Conservation (phyloP, 345 rosid species). For the Eucalyptus tenuipes region DNA sequence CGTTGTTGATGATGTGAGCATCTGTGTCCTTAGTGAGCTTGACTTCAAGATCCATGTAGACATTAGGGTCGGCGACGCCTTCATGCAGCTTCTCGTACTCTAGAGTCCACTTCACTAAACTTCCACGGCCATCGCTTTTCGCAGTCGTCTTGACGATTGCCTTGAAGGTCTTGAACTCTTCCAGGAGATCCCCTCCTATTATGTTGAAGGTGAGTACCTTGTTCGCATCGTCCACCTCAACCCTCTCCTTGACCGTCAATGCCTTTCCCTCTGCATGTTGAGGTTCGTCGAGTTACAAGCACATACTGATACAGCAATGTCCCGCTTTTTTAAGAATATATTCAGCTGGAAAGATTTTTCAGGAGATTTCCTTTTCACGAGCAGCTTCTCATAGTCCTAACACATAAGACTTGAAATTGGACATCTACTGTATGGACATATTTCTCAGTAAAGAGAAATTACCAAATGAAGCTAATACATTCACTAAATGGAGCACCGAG, state of each 20-base stretch:
- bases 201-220: neutral
- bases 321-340: neutral
- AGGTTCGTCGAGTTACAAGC: neutral
- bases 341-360: neutral
- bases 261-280: neutral
- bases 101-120: slow-evolving; percentile 1
- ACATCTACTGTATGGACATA: neutral
- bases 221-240: neutral
- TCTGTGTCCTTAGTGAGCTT: neutral
- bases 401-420: neutral
- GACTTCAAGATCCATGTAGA: neutral
- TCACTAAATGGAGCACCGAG: neutral
- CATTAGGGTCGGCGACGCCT: neutral
- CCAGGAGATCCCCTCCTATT: neutral
- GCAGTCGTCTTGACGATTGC: neutral
- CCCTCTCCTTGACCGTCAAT: neutral
- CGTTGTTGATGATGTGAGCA: neutral
- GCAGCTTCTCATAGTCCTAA: neutral
- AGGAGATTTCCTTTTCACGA: neutral
- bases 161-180: neutral
- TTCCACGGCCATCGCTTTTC: neutral
- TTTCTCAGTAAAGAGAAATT: neutral
- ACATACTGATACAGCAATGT: neutral
- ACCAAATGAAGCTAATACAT: neutral
- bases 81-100: slow-evolving; percentile 1